Conservation (phyloP, 345 rosid genomes). For the Salix purpurea region DNA sequence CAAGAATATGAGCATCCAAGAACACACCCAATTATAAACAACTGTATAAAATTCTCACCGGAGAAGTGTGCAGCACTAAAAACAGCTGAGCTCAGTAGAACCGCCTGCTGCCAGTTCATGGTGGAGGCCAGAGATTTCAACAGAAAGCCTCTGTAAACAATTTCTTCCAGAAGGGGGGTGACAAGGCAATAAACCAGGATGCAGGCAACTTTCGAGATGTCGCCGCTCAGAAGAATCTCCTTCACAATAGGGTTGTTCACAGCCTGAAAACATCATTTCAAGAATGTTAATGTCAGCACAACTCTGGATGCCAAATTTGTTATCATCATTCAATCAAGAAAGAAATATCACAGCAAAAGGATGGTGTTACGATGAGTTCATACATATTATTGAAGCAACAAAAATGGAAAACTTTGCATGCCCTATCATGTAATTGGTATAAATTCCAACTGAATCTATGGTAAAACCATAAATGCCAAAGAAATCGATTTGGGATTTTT, state of each 20-base stretch:
- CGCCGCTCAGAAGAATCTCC: conserved; percentile 54
- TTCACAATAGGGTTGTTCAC: conserved; percentile 43
- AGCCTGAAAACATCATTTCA: conserved; percentile 30
- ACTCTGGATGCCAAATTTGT: not conserved
- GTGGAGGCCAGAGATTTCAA: conserved; percentile 53
- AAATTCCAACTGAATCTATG: not conserved
- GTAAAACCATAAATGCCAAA: not conserved
- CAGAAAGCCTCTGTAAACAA: conserved; percentile 73
- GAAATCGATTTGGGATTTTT: not conserved
- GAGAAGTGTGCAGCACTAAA: conserved; percentile 83
- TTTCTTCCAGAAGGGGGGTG: conserved; percentile 74
- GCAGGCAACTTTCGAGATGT: conserved; percentile 48
- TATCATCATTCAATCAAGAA: not conserved
- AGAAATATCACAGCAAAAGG: not conserved
- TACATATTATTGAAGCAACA: not conserved
- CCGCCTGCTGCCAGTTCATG: conserved; percentile 58
- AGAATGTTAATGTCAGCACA: not conserved
- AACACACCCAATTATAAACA: conserved; percentile 63
- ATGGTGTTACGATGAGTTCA: not conserved
- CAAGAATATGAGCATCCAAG: conserved; percentile 72
- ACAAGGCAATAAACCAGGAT: conserved; percentile 52
- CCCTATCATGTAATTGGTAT: not conserved
- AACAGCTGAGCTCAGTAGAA: conserved; percentile 54
- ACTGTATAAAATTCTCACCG: conserved; percentile 51
- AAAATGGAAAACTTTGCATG: not conserved